Evolutionary conservation across 139 green algal genomes (phyloP).

Genomic region (Chlorokybus atmophyticus): DNA sequence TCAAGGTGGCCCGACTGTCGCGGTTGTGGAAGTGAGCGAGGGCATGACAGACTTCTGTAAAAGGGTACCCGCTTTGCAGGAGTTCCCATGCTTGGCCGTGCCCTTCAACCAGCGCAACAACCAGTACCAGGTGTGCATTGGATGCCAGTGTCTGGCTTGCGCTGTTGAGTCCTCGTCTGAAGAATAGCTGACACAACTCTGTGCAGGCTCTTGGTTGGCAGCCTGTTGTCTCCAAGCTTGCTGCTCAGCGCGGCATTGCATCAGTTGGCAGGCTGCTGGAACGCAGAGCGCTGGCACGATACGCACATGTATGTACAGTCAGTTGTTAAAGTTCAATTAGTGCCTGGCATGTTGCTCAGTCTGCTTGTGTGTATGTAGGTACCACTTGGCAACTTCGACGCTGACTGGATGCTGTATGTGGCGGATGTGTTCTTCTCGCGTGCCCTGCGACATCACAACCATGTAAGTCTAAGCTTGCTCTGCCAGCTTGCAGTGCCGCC

Average conservation of each 20-base stretch:
- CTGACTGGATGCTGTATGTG: slow-evolving; percentile 49
- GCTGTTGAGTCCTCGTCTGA: too few relatives aligned
- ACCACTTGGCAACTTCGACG: slow-evolving; percentile 45
- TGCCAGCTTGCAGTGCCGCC: too few relatives aligned
- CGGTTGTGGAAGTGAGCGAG: slow-evolving; percentile 14
- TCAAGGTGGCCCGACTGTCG: slow-evolving; percentile 12
- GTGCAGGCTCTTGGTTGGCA: slow-evolving; percentile 64
- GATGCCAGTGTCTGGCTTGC: too few relatives aligned
- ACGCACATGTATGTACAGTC: slow-evolving; percentile 57
- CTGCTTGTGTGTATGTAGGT: slow-evolving; percentile 3
- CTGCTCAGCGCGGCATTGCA: slow-evolving; percentile 32
- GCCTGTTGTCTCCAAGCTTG: slow-evolving; percentile 40
- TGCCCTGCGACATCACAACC: slow-evolving; percentile 40
- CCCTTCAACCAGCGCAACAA: slow-evolving; percentile 33
- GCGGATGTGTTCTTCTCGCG: slow-evolving; percentile 67
- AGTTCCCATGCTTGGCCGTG: slow-evolving; percentile 48
- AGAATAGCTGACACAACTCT: too few relatives aligned
- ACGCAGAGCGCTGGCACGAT: slow-evolving; percentile 48
- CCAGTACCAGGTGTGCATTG: slow-evolving; percentile 17
- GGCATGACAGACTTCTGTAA: slow-evolving; percentile 20
- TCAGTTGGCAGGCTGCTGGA: slow-evolving; percentile 45
- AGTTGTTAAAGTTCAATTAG: too few relatives aligned
- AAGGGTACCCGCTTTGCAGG: slow-evolving; percentile 43
- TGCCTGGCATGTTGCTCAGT: too few relatives aligned
- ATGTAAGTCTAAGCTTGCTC: too few relatives aligned